These are phyloP conservation scores for Batkoa obscura DNA, from an alignment of 371 early-diverging fungal species.

Conservation along the genomic window DNA sequence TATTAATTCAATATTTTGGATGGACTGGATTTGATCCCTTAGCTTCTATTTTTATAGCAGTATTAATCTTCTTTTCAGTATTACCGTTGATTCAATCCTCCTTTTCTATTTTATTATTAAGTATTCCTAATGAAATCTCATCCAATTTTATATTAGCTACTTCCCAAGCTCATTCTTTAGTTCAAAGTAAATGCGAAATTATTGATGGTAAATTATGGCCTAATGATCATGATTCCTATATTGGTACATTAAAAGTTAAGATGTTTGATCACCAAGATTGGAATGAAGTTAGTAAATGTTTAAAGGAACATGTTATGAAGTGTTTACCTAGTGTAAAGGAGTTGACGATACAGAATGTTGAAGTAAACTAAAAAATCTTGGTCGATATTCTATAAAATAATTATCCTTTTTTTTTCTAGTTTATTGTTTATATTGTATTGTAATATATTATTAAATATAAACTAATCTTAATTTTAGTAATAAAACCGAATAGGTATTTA, in stretches of 20 bases:
- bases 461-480: neutral
- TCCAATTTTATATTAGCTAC: neutral
- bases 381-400: neutral
- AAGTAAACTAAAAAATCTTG: neutral
- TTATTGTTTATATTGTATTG: neutral
- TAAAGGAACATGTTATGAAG: neutral
- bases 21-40: conserved; percentile 92
- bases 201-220: conserved; percentile 6
- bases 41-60: conserved; percentile 81
- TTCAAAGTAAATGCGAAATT: neutral
- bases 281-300: neutral
- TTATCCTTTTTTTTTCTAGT: neutral
- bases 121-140: conserved; percentile 20
- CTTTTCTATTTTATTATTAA: conserved; percentile 32
- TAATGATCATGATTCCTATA: conserved; percentile 1
- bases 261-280: neutral
- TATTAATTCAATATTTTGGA: conserved; percentile 73
- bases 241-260: neutral
- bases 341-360: neutral
- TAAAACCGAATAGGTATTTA: neutral
- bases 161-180: neutral
- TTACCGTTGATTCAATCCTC: conserved; percentile 65
- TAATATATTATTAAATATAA: neutral
- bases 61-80: conserved; percentile 64
- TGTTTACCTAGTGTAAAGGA: neutral